phyloP scores from a whole-genome alignment of 2,329 filamentous ascomycete genomes.

The Grosmannia huntii region DNA sequence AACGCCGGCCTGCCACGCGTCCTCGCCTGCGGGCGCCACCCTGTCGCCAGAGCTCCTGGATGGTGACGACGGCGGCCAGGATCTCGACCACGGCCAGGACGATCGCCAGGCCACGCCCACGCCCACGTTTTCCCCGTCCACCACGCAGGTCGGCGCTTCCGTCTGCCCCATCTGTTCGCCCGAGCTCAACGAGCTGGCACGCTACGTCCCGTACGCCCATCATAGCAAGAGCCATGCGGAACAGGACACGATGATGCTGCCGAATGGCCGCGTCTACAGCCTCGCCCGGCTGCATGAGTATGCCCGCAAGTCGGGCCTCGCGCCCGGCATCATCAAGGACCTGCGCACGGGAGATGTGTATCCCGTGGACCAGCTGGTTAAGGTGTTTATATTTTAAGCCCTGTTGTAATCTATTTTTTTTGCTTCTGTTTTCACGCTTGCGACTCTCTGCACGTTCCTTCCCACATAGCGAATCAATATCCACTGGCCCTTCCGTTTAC shows the following conservation, averaged over 20 bases:
- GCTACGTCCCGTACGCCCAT: slow-evolving; percentile 83
- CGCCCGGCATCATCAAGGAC: slow-evolving; percentile 58
- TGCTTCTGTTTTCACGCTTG: not conserved
- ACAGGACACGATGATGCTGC: slow-evolving; percentile 71
- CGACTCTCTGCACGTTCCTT: too few species aligned
- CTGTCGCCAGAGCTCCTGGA: too few species aligned
- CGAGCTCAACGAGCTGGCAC: slow-evolving; percentile 83
- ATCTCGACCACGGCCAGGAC: not conserved
- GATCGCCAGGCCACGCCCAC: slow-evolving; percentile 4
- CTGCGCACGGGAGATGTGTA: slow-evolving; percentile 62
- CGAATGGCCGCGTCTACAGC: slow-evolving; percentile 79
- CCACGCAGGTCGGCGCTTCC: slow-evolving; percentile 14
- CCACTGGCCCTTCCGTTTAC: not conserved
- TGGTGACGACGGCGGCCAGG: not conserved
- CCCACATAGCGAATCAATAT: not conserved
- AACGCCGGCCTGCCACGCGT: slow-evolving; percentile 81
- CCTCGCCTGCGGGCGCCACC: slow-evolving; percentile 19
- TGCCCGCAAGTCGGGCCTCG: slow-evolving; percentile 65
- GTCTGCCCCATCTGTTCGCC: slow-evolving; percentile 92
- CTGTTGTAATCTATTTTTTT: not conserved
- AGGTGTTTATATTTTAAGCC: slow-evolving; percentile 73
- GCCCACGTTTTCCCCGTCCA: not conserved
- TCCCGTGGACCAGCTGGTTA: slow-evolving; percentile 51
- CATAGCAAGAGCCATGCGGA: slow-evolving; percentile 92
- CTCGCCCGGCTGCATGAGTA: slow-evolving; percentile 59